Conservation (phyloP, 192 early-diverging fungal genomes). For the Linnemannia zychae region DNA sequence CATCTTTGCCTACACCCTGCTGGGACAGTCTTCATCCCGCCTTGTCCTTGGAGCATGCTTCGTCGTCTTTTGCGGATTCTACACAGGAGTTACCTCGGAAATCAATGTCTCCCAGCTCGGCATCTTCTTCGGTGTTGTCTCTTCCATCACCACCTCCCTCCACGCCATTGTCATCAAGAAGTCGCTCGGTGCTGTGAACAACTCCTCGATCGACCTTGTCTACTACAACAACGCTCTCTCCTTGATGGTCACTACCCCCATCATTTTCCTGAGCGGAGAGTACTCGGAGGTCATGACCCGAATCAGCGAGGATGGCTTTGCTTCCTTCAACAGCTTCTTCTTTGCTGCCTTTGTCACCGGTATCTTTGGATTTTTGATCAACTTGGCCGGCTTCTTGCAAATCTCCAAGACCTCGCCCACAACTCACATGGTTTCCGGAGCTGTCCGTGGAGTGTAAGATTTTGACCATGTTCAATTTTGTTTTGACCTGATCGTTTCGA, state of each 20-base stretch:
- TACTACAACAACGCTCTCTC: conserved; percentile 74
- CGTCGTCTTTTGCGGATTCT: conserved; percentile 68
- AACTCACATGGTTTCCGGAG: conserved; percentile 72
- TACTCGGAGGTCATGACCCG: conserved; percentile 5
- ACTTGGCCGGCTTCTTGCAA: conserved; percentile 73
- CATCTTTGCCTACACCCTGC: conserved; percentile 55
- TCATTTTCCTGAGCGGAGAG: conserved; percentile 66
- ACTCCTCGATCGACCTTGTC: conserved; percentile 68
- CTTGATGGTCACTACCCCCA: conserved; percentile 57
- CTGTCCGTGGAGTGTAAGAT: conserved; percentile 68
- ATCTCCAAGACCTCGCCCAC: conserved; percentile 75
- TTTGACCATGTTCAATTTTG: neutral
- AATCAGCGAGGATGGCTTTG: neutral
- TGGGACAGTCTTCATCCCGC: conserved; percentile 54
- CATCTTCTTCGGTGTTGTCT: conserved; percentile 64
- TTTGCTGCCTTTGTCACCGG: conserved; percentile 61
- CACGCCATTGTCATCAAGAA: conserved; percentile 76
- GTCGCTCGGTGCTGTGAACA: conserved; percentile 60
- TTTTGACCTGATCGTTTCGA: neutral
- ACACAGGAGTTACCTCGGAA: conserved; percentile 63
- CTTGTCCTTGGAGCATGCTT: conserved; percentile 59
- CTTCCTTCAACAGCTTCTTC: conserved; percentile 41
- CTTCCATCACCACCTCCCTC: conserved; percentile 65
- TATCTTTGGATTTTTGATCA: conserved; percentile 72
- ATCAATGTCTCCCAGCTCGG: conserved; percentile 53